Conservation (phyloP, 805 yeast genomes). For the Kodamaea nitidulidarum region DNA sequence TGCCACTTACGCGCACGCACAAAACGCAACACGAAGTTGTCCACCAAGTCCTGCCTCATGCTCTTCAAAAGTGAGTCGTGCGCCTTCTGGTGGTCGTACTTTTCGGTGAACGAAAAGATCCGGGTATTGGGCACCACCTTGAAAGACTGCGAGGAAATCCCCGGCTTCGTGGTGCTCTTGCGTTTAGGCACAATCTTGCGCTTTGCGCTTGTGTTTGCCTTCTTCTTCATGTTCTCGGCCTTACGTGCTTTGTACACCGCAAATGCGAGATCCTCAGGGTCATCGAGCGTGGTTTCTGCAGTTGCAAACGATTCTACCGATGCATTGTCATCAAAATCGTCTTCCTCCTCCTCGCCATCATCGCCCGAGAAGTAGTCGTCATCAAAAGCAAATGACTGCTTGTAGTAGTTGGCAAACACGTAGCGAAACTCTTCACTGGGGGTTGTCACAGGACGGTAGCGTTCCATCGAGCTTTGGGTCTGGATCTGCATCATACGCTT, state of each 20-base stretch:
- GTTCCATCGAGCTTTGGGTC: constrained; percentile 22
- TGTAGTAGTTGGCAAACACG: constrained; percentile 20
- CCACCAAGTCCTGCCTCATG: constrained; percentile 75
- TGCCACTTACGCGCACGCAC: constrained; percentile 87
- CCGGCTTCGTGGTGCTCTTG: background rate
- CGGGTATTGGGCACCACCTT: constrained; percentile 25
- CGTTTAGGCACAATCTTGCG: background rate
- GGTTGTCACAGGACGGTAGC: constrained; percentile 19
- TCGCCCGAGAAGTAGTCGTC: constrained; percentile 11
- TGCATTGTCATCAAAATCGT: constrained; percentile 16
- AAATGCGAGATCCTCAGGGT: constrained; percentile 13
- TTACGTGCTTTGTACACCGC: constrained; percentile 3
- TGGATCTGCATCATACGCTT: constrained; percentile 26
- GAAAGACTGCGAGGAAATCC: constrained; percentile 1
- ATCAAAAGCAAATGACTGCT: constrained; percentile 12
- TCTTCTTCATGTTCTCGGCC: constrained; percentile 1
- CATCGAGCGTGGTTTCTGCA: constrained; percentile 25
- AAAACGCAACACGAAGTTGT: constrained; percentile 70
- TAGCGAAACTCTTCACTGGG: constrained; percentile 20
- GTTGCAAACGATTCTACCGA: constrained; percentile 33
- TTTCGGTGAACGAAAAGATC: constrained; percentile 48
- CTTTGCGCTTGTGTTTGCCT: background rate
- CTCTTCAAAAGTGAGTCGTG: constrained; percentile 54
- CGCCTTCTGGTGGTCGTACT: constrained; percentile 48
- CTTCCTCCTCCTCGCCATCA: constrained; percentile 13